These are phyloP conservation scores for Guyanaporus albipodus DNA, from an alignment of 768 basidiomycete genomes.

Conservation along the genomic window DNA sequence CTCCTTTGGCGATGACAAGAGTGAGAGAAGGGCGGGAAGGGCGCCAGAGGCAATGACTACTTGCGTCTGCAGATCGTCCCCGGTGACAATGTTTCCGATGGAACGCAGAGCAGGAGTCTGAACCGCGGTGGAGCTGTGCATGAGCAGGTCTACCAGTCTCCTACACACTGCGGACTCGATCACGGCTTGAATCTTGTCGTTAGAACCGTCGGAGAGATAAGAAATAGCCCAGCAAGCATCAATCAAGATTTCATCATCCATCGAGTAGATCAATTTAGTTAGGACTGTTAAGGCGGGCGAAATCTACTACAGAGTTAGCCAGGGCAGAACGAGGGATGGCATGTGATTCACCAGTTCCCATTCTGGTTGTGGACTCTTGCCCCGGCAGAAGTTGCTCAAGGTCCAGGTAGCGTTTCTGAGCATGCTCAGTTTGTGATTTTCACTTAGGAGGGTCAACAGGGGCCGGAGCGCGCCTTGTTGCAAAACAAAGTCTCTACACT, in stretches of 20 bases:
- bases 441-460: constrained; percentile 83
- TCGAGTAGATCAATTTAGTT: constrained; percentile 96
- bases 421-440: constrained; percentile 99
- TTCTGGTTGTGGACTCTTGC: constrained; percentile 95
- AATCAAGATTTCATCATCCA: constrained; percentile 98
- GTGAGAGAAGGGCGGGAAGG: constrained; percentile 86
- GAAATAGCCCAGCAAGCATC: constrained; percentile 99
- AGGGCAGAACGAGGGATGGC: constrained; percentile 5
- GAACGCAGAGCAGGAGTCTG: constrained; percentile 98
- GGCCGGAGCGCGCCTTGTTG: constrained; percentile 91
- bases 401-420: constrained; percentile 99
- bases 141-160: constrained; percentile 93
- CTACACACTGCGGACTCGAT: constrained; percentile 98
- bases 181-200: constrained; percentile 99
- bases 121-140: constrained; percentile 92
- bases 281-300: constrained; percentile 95
- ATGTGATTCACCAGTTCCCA: constrained; percentile 81
- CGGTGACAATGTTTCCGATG: constrained; percentile 98
- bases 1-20: constrained; percentile 95
- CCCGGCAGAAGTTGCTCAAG: constrained; percentile 97
- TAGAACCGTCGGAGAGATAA: constrained; percentile 97
- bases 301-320: constrained; percentile 55
- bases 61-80: constrained; percentile 98
- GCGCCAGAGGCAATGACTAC: constrained; percentile 98
- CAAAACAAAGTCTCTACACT: constrained; percentile 95